Evolutionary conservation across 192 early-diverging fungal species (phyloP).

Genomic region (Coemansia umbellata): DNA sequence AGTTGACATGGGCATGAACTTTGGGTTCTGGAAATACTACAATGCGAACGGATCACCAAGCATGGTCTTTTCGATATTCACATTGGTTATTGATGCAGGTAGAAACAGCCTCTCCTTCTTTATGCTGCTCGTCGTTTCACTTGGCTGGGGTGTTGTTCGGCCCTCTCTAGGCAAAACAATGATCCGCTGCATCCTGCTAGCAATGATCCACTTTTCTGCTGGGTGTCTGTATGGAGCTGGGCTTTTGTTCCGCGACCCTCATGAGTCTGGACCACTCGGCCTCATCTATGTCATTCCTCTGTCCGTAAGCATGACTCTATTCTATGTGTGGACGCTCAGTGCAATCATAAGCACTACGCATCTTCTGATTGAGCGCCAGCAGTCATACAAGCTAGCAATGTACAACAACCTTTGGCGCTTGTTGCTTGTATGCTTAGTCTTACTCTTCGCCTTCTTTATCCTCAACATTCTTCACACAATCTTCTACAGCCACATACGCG

Average conservation of each 20-base stretch:
- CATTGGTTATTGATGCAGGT: constrained; percentile 79
- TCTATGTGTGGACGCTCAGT: constrained; percentile 91
- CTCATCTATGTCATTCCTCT: constrained; percentile 84
- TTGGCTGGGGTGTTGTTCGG: constrained; percentile 95
- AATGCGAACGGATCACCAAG: constrained; percentile 60
- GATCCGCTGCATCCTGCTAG: constrained; percentile 76
- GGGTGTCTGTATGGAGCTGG: constrained; percentile 84
- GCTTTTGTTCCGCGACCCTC: constrained; percentile 66
- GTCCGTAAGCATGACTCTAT: constrained; percentile 83
- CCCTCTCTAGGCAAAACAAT: constrained; percentile 87
- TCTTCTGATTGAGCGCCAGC: constrained; percentile 71
- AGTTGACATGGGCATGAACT: constrained; percentile 91
- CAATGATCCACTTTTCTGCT: constrained; percentile 79
- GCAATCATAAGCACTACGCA: constrained; percentile 76
- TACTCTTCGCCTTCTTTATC: constrained; percentile 76
- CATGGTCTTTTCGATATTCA: constrained; percentile 64
- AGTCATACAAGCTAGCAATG: constrained; percentile 89
- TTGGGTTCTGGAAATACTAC: constrained; percentile 72
- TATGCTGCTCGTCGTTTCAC: constrained; percentile 90
- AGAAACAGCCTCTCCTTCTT: constrained; percentile 94
- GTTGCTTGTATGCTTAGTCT: constrained; percentile 67
- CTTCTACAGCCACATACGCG: constrained; percentile 58
- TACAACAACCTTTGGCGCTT: constrained; percentile 80
- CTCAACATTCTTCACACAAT: constrained; percentile 76
- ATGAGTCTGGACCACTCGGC: constrained; percentile 60